Percentiles rank a stretch among this genome's conserved stretches.
Conservation (phyloP, 129 eudicot species). For the Helianthus annuus region HanXRQr2.0-SUNRISE NC_035449.2:39778573-39779072, state of each 20-base stretch:
- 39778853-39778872: not conserved
- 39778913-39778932: too few species aligned
- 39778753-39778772: not conserved
- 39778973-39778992: too few species aligned
- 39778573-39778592: conserved; percentile 48
- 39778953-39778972: too few species aligned
- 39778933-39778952: too few species aligned
- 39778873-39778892: too few species aligned
- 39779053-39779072: too few species aligned
- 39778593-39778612: conserved; percentile 80
- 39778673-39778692: not conserved
- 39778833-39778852: not conserved
- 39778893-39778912: too few species aligned
- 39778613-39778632: conserved; percentile 65
- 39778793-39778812: not conserved
- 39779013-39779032: not conserved
- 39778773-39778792: too few species aligned
- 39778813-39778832: not conserved
- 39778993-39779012: not conserved
- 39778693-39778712: not conserved
- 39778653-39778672: conserved; percentile 1
- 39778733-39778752: not conserved
- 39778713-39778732: conserved; percentile 16
- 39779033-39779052: too few species aligned
- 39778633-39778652: conserved; percentile 38